Base-by-base conservation (phyloP, 2,329 filamentous ascomycete genomes). In the Ceratocystis colombiana region DNA sequence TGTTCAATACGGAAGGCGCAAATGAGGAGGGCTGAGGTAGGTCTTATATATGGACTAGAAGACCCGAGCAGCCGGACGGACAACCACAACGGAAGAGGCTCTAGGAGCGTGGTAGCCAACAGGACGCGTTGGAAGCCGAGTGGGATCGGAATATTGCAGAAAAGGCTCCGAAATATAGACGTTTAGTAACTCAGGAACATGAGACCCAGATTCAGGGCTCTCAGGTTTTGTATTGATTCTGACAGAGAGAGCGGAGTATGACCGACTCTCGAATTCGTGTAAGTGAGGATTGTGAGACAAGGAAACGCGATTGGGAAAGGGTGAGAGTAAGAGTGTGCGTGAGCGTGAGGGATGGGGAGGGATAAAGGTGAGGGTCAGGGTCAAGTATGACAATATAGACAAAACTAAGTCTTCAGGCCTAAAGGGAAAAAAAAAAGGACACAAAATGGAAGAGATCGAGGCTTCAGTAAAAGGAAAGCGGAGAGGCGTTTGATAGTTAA, bases 281-380 rank as follows among this genome's bases (percentile, higher is more conserved):
- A 57, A 57, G 53, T 57, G 53, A 57, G 3, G 10, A 57, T 30
- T 10, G 25, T 57, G 53, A 30, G 53, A 57, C 53, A 57, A 15
- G 30, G 53, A 28, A 57, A 17, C 25, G 53, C 25, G 53, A 12
- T 57, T 22, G 53, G 22, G n/a, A n/a, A 12, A 4, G 53, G 53
- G 37, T 12, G 33, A 37, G 37, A 41, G 37, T 12, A 12, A 12
- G 10, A 41, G 37, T 12, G 37, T 41, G 37, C 1, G 37, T 41
- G 30, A 7, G 30, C 7, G 30, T 33, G 37, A 41, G 37, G 37
- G 37, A 41, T 41, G 37, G 37, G 37, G 10, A 41, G 37, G 37
- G 37, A 41, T 41, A 41, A 57, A 28, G 25, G 25, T 22, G 53
- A 30, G 53, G 12, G 53, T 28, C 12, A 30, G 53, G 22, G 46